Percentiles rank a stretch among this genome's conserved stretches.
These are phyloP conservation scores for Tephrocybe rancida DNA, from an alignment of 768 basidiomycete species.

Conservation along the genomic window DNA sequence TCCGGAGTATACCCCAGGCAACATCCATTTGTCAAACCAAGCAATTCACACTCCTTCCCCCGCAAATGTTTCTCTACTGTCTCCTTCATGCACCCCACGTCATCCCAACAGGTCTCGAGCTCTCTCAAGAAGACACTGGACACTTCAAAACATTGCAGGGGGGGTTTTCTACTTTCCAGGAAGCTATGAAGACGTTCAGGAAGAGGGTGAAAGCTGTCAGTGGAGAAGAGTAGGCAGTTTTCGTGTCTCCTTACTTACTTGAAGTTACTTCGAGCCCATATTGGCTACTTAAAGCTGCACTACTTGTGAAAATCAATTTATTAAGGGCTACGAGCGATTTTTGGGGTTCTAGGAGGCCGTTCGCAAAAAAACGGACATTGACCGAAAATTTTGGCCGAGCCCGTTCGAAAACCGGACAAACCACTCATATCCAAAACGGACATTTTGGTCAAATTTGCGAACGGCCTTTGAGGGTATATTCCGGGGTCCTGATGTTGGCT, in stretches of 20 bases:
- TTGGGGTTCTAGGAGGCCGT: background rate
- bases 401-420: background rate
- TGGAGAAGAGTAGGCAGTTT: background rate
- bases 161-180: background rate
- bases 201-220: background rate
- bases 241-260: background rate
- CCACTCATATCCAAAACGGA: background rate
- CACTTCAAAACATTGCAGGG: background rate
- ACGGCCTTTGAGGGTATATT: background rate
- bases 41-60: background rate
- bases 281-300: background rate
- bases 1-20: background rate
- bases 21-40: background rate
- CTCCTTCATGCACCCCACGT: background rate
- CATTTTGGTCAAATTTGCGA: background rate
- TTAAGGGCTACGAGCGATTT: background rate
- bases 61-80: background rate
- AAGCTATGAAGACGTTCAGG: background rate
- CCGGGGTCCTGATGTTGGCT: no score
- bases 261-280: background rate
- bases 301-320: background rate
- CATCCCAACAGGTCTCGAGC: background rate
- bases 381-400: background rate
- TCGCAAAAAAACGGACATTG: background rate
- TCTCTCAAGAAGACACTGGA: background rate